Evolutionary conservation across 1,139 yeast genomes (phyloP).

Genomic region (Suhomyces coccinellae): DNA sequence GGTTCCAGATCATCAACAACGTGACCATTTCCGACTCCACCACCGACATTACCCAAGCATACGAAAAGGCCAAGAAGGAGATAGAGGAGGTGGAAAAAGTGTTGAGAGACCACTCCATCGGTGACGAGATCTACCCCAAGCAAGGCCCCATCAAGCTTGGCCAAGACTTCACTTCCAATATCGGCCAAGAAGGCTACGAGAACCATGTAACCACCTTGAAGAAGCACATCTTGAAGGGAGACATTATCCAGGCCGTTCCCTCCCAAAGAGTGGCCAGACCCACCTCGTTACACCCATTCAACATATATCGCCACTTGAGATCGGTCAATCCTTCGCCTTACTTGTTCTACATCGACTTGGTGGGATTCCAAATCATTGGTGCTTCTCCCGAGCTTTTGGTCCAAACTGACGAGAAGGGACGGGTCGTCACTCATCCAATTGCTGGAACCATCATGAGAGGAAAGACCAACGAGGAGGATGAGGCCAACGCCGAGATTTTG

Average conservation of each 20-base stretch:
- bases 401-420: constrained; percentile 68
- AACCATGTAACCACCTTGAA: constrained; percentile 72
- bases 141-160: constrained; percentile 70
- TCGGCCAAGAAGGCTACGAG: constrained; percentile 93
- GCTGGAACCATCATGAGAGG: constrained; percentile 97
- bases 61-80: constrained; percentile 53
- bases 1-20: constrained; percentile 87
- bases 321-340: constrained; percentile 98
- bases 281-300: constrained; percentile 92
- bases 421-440: constrained; percentile 91
- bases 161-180: constrained; percentile 77
- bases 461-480: constrained; percentile 87
- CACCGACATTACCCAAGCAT: constrained; percentile 46
- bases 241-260: constrained; percentile 96
- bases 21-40: constrained; percentile 49
- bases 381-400: constrained; percentile 96
- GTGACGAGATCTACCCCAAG: constrained; percentile 39
- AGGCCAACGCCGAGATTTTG: constrained; percentile 70
- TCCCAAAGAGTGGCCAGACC: constrained; percentile 96
- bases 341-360: constrained; percentile 85
- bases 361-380: constrained; percentile 92
- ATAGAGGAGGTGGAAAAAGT: constrained; percentile 58
- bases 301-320: constrained; percentile 89
- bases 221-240: constrained; percentile 83
- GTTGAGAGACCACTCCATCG: constrained; percentile 41